A percentile compares a stretch with the other conserved stretches of the same genome.
Conservation (phyloP, 345 rosid species). For the Hibiscus mutabilis region DNA sequence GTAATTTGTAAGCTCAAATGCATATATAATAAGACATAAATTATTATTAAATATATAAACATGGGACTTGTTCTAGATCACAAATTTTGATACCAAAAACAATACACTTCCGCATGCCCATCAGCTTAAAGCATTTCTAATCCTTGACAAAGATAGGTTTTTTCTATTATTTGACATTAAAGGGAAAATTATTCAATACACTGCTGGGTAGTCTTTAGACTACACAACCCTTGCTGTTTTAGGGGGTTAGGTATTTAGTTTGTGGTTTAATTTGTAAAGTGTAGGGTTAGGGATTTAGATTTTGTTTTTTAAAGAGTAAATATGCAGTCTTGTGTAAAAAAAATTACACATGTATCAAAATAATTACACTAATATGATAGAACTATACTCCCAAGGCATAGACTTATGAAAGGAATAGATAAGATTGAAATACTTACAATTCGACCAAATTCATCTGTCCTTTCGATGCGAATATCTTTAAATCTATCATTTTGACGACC, state of each 20-base stretch:
- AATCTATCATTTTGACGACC: slow-evolving; percentile 39
- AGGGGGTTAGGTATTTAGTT: too few relatives aligned
- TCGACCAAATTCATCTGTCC: slow-evolving; percentile 95
- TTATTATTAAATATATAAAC: background rate
- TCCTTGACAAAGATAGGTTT: background rate
- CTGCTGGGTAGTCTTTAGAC: too few relatives aligned
- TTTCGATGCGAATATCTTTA: slow-evolving; percentile 75
- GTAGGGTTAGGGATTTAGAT: too few relatives aligned
- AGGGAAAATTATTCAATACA: too few relatives aligned
- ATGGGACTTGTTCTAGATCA: background rate
- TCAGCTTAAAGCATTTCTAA: background rate
- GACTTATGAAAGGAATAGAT: background rate
- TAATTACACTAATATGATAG: background rate
- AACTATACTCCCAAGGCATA: background rate
- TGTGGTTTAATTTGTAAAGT: too few relatives aligned
- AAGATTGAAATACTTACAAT: slow-evolving; percentile 50
- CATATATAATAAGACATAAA: background rate
- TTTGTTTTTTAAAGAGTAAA: too few relatives aligned
- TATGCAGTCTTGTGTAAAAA: too few relatives aligned
- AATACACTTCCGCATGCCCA: background rate
- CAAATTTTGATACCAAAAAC: background rate
- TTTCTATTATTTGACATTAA: background rate
- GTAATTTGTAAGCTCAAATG: background rate
- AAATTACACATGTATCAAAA: too few relatives aligned
- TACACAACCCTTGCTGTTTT: too few relatives aligned